Base-by-base conservation (phyloP, 441 rosid species). In the Biscutella auriculata region DNA sequence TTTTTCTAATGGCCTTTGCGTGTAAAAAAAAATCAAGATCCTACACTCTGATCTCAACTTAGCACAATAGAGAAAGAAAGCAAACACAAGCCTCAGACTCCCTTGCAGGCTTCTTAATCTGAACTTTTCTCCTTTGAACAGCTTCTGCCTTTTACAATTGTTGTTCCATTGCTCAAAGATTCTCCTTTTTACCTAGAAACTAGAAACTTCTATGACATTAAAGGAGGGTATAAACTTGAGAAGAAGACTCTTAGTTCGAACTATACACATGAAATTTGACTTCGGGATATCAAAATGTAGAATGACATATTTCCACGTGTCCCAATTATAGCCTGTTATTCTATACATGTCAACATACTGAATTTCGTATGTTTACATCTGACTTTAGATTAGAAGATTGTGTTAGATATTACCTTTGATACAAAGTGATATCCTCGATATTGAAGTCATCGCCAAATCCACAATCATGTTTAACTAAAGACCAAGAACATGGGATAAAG, bases 1-100 rank as follows among this genome's bases (percentile, higher is more conserved):
- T 87, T 81, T 86, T 93, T 59, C 84, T 75, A 25, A 88, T 88
- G 57, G 98, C 98, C 73, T 82, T 95, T 29, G 84, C 95, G 97
- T 88, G 71, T 58, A 63, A 27, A 51, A 9, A 32, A 40, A 67
- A 68, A 62, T 60, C 53, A 49, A 49, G 36, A 35, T 25, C 44
- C 50, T 50, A 2, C 21, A 50, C 19, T 49, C 48, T 19, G 34
- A 41, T 26, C 37, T 44, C 39, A 48, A 32, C 48, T 33, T 25
- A 54, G 5, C 23, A 39, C 62, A 17, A 42, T 6, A 39, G 30
- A 68, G 11, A 27, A 21, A 30, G 41, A 57, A 58, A 21, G 54
- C 54, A 29, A 73, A 45, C 65, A 66, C 58, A 60, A 68, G 89
- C 98, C 97, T 87, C 90, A 34, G 88, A 71, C 63, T 84, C 97